Evolutionary conservation across 176 grass and related monocot species (phyloP), one percentile per base, ranked within the genome.

Genomic region (Otatea glauca): DNA sequence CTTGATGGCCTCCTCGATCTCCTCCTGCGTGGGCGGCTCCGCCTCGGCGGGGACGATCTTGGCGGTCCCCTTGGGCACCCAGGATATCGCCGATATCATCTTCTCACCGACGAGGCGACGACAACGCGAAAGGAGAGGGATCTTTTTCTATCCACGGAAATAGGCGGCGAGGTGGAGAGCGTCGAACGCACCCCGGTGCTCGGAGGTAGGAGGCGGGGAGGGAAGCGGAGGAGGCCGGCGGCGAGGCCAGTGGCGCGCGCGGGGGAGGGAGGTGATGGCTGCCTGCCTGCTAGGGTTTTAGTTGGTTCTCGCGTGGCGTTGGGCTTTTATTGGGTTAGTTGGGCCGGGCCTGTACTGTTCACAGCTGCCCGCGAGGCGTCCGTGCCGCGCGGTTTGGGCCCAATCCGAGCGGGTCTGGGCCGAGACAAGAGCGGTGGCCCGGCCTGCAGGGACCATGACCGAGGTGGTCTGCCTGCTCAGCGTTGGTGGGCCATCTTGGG

Each of bases 51-150:
- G 93, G 13, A 88, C 84, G 50, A 24, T 74, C 86, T 86, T 99
- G 21, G 91, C 90, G 72, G 86, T 89, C 74, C 96, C 96, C 82
- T 81, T 94, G 20, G 91, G 96, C 44, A 99, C 89, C 96, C 96
- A 98, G 69, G 79, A 87, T 64, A 98, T 68, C 7, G 93, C 71
- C 5, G 96, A 92, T 69, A 98, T 98, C 96, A 98, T 98, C 72
- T 64, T 70, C 61, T 14, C 29, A 58, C 34, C 44, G 6, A 21
- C 74, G n/a, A 32, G 11, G 47, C 51, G 45, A 48, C 45, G 47
- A 48, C 4, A 72, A 17, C 24, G 14, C 6, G 3, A 14, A 48
- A 9, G 14, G 48, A 4, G 44, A 48, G 13, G 70, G 6, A 1
- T 9, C 0, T 4, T 18, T 15, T 7, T 37, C 35, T 72, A 17